Percentiles rank a stretch among this genome's conserved stretches.
phyloP scores from a whole-genome alignment of 129 eudicot genomes.

The Pseudognaphalium luteoalbum region DNA sequence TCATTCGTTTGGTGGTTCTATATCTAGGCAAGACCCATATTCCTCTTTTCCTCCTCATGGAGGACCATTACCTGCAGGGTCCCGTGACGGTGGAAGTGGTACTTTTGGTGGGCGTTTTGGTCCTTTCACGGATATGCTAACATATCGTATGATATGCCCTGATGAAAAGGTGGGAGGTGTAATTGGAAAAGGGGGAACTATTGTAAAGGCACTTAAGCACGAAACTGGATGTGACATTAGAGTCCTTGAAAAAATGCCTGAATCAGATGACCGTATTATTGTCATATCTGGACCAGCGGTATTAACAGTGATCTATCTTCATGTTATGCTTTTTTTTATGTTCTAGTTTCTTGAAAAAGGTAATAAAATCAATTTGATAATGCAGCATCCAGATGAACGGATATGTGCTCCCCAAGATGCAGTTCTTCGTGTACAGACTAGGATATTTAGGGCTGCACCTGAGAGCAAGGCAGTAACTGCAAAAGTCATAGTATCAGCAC shows the following conservation, averaged over 20 bases:
- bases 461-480: constrained; percentile 67
- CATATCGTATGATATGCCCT: constrained; percentile 75
- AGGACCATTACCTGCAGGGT: constrained; percentile 49
- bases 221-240: constrained; percentile 96
- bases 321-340: background rate
- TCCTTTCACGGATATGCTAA: constrained; percentile 57
- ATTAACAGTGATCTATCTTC: constrained; percentile 21
- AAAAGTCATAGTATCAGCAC: constrained; percentile 74
- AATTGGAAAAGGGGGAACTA: constrained; percentile 84
- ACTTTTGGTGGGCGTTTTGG: constrained; percentile 52
- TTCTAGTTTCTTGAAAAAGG: background rate
- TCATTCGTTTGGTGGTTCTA: constrained; percentile 64
- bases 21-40: constrained; percentile 47
- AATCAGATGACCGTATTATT: constrained; percentile 82
- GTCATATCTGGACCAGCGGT: constrained; percentile 90
- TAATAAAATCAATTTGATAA: constrained; percentile 5
- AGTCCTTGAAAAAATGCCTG: constrained; percentile 59
- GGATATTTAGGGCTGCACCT: constrained; percentile 75
- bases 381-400: constrained; percentile 84
- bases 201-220: constrained; percentile 76
- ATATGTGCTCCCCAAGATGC: constrained; percentile 88
- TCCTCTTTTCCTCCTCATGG: constrained; percentile 51
- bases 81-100: constrained; percentile 58
- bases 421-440: constrained; percentile 80
- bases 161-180: constrained; percentile 94